A percentile compares a stretch with the other conserved stretches of the same genome.
phyloP scores from a whole-genome alignment of 1,284 basidiomycete genomes.

The Macrocybe sp. region DNA sequence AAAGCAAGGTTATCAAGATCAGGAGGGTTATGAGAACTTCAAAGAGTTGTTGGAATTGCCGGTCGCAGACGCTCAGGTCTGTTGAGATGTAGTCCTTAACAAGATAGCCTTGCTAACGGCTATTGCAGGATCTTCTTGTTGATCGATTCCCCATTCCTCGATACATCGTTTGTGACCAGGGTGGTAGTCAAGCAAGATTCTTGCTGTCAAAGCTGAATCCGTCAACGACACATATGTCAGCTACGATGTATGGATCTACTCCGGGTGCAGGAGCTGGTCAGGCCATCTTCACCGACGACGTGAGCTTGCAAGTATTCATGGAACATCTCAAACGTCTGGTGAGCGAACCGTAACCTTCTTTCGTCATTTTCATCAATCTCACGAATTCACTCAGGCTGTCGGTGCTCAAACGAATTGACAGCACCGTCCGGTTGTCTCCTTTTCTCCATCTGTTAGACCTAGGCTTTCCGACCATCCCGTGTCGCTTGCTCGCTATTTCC shows the following conservation, averaged over 20 bases:
- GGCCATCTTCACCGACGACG: constrained; percentile 99
- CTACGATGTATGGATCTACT: constrained; percentile 79
- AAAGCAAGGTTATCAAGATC: constrained; percentile 99
- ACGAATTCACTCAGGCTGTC: constrained; percentile 44
- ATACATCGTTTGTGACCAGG: constrained; percentile 98
- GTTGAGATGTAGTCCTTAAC: constrained; percentile 5
- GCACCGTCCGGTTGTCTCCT: constrained; percentile 3
- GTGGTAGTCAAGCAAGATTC: constrained; percentile 97
- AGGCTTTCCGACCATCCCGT: constrained; percentile 11
- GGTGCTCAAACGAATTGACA: constrained; percentile 64
- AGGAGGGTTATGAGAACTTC: constrained; percentile 99
- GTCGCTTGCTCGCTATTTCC: background rate
- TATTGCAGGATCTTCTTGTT: constrained; percentile 77
- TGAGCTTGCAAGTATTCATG: constrained; percentile 96
- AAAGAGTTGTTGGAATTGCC: constrained; percentile 91
- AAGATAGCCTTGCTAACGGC: too few relatives aligned
- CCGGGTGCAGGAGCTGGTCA: constrained; percentile 68
- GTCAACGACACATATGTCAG: constrained; percentile 95
- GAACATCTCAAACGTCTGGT: constrained; percentile 89
- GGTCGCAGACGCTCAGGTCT: constrained; percentile 68
- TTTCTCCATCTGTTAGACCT: constrained; percentile 7
- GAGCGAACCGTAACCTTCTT: constrained; percentile 23
- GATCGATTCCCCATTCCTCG: constrained; percentile 97
- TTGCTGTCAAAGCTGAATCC: constrained; percentile 95
- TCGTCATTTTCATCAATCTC: constrained; percentile 3